These are phyloP conservation scores for grape (Vitis vinifera) DNA, from an alignment of 164 flowering plant species.

Conservation along the genomic window DNA sequence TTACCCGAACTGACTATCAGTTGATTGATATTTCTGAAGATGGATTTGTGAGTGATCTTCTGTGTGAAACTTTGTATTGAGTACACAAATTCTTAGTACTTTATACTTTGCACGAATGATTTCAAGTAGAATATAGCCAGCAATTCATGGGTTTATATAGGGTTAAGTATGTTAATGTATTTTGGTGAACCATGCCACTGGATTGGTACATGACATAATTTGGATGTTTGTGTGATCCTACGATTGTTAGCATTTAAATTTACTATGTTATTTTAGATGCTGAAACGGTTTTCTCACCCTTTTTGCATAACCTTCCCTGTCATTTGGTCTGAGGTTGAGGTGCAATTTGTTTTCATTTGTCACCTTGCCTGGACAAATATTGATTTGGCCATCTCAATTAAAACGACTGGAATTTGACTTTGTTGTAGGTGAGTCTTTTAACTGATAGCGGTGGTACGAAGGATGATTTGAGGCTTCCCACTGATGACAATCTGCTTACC, in stretches of 20 bases:
- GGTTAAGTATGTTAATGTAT: no score
- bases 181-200: no score
- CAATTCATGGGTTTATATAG: no score
- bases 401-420: background rate
- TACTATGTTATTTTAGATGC: no score
- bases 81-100: background rate
- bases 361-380: no score
- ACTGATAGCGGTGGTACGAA: slow-evolving; percentile 41
- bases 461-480: slow-evolving; percentile 41
- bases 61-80: background rate
- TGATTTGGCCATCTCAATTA: background rate
- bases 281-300: no score
- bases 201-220: no score
- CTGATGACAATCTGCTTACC: slow-evolving; percentile 34
- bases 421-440: slow-evolving; percentile 32
- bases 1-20: slow-evolving; percentile 58
- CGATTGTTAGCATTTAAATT: no score
- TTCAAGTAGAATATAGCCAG: background rate
- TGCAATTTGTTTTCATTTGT: no score
- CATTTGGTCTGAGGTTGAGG: no score
- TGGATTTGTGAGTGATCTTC: slow-evolving; percentile 43
- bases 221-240: no score
- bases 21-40: slow-evolving; percentile 66
- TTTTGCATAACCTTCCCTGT: no score
- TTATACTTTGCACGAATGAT: background rate